A percentile compares a stretch with the other conserved stretches of the same genome.
Evolutionary conservation across 1,284 basidiomycete species (phyloP).

Genomic region (Pyrrhoderma lamaoense): DNA sequence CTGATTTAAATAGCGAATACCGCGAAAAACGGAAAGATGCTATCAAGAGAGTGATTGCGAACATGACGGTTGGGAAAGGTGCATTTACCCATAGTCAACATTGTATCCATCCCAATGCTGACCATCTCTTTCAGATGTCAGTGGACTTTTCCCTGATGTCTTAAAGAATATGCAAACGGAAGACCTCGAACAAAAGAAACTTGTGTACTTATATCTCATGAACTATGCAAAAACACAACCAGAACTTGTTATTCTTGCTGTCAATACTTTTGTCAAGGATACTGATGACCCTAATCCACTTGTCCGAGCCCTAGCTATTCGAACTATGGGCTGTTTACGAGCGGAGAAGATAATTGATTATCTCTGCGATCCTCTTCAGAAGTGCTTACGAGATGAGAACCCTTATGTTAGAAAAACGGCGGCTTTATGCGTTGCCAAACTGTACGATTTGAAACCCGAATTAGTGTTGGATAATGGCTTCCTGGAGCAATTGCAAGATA

Average conservation of each 20-base stretch:
- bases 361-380: conserved; percentile 88
- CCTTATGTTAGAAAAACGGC: conserved; percentile 98
- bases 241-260: conserved; percentile 94
- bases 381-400: conserved; percentile 89
- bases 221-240: conserved; percentile 99
- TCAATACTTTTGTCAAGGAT: conserved; percentile 98
- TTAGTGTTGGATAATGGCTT: conserved; percentile 95
- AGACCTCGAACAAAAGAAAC: conserved; percentile 92
- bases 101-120: not conserved
- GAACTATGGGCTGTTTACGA: conserved; percentile 95
- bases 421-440: conserved; percentile 91
- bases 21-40: conserved; percentile 95
- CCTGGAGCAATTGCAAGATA: conserved; percentile 79
- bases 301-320: conserved; percentile 91
- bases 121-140: conserved; percentile 63
- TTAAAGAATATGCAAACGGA: conserved; percentile 99
- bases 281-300: conserved; percentile 95
- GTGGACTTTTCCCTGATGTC: conserved; percentile 94
- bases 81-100: conserved; percentile 20
- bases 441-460: conserved; percentile 95
- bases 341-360: conserved; percentile 99
- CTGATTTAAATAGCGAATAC: conserved; percentile 95
- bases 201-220: conserved; percentile 98
- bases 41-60: conserved; percentile 93
- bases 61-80: conserved; percentile 95